A percentile compares a stretch with the other conserved stretches of the same genome.
Conservation (phyloP, 2,329 filamentous ascomycete genomes). For the Arthrinium puccinioides region DNA sequence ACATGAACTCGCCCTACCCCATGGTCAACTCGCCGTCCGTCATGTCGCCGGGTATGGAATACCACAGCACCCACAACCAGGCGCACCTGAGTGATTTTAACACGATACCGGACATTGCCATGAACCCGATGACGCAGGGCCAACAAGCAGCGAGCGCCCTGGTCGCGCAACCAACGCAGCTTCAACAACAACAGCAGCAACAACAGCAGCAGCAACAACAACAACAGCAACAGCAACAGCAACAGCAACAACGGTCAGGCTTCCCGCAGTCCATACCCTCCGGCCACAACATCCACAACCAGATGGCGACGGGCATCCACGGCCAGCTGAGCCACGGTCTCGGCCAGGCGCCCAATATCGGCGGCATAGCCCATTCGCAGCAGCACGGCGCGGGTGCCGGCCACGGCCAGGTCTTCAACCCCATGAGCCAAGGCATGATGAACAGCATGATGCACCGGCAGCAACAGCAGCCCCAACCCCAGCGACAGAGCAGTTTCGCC, state of each 20-base stretch:
- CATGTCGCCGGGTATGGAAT: constrained; percentile 45
- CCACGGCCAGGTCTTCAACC: constrained; percentile 18
- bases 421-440: constrained; percentile 22
- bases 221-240: constrained; percentile 13
- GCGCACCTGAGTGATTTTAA: constrained; percentile 32
- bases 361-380: constrained; percentile 22
- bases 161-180: constrained; percentile 16
- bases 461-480: constrained; percentile 20
- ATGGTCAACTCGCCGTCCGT: constrained; percentile 42
- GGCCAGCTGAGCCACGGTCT: constrained; percentile 18
- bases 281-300: constrained; percentile 23
- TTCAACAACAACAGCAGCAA: constrained; percentile 21
- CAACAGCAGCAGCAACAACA: constrained; percentile 15
- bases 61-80: constrained; percentile 22
- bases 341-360: constrained; percentile 23
- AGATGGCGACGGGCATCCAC: constrained; percentile 25
- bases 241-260: constrained; percentile 11
- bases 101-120: constrained; percentile 46
- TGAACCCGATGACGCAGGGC: constrained; percentile 37
- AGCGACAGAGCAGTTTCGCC: constrained; percentile 32
- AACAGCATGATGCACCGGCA: constrained; percentile 25
- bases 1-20: constrained; percentile 41
- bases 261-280: constrained; percentile 22
- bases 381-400: constrained; percentile 12
- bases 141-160: constrained; percentile 22